These are phyloP conservation scores for Ottelia alismoides DNA, from an alignment of 106 monocot genomes.

Conservation along the genomic window DNA sequence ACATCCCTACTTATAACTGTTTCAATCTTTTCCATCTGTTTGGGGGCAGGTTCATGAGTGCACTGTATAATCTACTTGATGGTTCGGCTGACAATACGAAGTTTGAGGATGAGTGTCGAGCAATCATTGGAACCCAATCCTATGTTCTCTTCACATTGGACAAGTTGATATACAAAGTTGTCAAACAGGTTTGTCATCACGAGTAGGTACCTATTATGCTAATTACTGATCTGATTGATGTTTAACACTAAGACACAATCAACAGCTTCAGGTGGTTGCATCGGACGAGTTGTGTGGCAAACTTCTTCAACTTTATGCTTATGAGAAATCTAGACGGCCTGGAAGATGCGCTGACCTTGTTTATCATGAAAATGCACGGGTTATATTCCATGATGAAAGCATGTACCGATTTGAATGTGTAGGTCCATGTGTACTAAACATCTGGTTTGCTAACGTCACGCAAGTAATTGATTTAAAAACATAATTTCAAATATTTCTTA, in stretches of 20 bases:
- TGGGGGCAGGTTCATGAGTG: constrained; percentile 56
- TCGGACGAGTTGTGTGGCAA: constrained; percentile 77
- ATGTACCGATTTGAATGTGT: constrained; percentile 90
- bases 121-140: constrained; percentile 72
- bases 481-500: no score
- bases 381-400: constrained; percentile 77
- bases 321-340: constrained; percentile 64
- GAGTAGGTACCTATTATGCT: not conserved
- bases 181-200: constrained; percentile 50
- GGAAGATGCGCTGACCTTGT: constrained; percentile 54
- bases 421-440: constrained; percentile 13
- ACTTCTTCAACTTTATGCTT: constrained; percentile 68
- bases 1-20: not conserved
- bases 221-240: not conserved
- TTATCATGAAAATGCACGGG: constrained; percentile 88
- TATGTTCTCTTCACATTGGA: constrained; percentile 88
- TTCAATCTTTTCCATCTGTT: constrained; percentile 2
- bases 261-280: constrained; percentile 80
- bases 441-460: not conserved
- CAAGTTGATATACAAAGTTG: constrained; percentile 80
- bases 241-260: constrained; percentile 3
- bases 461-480: no score
- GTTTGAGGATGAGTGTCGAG: constrained; percentile 81
- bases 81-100: constrained; percentile 77
- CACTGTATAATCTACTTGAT: constrained; percentile 57